phyloP scores from a whole-genome alignment of 257 asterid species.

The Solanum dulcamara region DNA sequence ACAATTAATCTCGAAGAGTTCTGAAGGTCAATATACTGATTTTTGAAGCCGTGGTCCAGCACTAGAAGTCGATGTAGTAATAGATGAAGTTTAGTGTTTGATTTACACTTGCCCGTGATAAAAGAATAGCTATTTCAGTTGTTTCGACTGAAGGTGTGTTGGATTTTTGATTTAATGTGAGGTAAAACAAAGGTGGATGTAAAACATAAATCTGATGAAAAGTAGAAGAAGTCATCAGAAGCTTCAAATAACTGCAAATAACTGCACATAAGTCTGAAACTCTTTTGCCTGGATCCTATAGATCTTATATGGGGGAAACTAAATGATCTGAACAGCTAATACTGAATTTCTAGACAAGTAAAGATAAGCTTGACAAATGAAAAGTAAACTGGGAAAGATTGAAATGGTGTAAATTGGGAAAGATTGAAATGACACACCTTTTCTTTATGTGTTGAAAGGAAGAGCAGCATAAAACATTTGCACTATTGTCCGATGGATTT shows the following conservation, averaged over 20 bases:
- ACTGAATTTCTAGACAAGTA: not conserved
- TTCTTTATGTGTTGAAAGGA: not conserved
- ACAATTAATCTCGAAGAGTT: not conserved
- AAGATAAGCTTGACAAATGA: not conserved
- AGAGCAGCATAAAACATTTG: not conserved
- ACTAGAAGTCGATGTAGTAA: not conserved
- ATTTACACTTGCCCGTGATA: not conserved
- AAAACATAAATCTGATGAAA: not conserved
- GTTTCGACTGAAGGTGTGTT: not conserved
- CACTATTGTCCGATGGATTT: not conserved
- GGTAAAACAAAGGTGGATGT: not conserved
- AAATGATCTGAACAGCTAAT: not conserved
- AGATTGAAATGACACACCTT: not conserved
- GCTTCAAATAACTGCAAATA: not conserved
- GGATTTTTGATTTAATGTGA: not conserved
- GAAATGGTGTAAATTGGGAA: not conserved
- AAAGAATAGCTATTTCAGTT: not conserved
- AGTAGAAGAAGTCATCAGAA: not conserved
- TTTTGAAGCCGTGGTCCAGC: not conserved
- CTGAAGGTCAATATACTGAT: not conserved
- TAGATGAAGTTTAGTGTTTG: not conserved
- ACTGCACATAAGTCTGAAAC: not conserved
- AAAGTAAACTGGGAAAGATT: not conserved
- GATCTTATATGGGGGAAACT: not conserved
- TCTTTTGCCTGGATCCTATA: not conserved